Percentiles rank a stretch among this genome's conserved stretches.
Conservation (phyloP, 768 basidiomycete genomes). For the Mycena kentingensis region DNA sequence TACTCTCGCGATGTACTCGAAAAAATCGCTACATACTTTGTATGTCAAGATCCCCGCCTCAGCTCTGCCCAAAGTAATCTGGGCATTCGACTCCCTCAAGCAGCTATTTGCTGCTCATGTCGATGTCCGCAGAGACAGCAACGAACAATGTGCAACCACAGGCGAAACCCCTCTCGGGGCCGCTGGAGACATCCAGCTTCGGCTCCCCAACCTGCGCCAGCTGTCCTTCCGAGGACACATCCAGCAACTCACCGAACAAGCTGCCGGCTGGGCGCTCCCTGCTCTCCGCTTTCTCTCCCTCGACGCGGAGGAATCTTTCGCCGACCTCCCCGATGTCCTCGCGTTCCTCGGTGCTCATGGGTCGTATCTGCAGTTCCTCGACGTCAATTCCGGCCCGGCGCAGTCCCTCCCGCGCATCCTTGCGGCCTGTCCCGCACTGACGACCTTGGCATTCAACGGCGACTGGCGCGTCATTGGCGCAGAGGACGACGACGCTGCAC, state of each 20-base stretch:
- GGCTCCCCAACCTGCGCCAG: slow-evolving; percentile 58
- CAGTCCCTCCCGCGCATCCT: slow-evolving; percentile 63
- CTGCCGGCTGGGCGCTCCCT: slow-evolving; percentile 66
- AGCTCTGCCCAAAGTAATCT: slow-evolving; percentile 65
- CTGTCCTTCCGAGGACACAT: slow-evolving; percentile 63
- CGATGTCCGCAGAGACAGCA: slow-evolving; percentile 42
- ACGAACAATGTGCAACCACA: slow-evolving; percentile 37
- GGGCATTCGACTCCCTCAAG: slow-evolving; percentile 67
- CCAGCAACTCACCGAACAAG: slow-evolving; percentile 70
- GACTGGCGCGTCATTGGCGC: slow-evolving; percentile 61
- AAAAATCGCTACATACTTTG: slow-evolving; percentile 57
- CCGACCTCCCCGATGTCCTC: slow-evolving; percentile 59
- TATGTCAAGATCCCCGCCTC: slow-evolving; percentile 60
- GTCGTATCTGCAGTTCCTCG: slow-evolving; percentile 58
- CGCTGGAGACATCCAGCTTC: slow-evolving; percentile 56
- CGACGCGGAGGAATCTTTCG: slow-evolving; percentile 30
- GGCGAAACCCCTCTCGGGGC: slow-evolving; percentile 60
- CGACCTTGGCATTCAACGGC: slow-evolving; percentile 69
- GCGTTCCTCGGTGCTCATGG: slow-evolving; percentile 66
- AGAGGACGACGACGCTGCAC: slow-evolving; percentile 40
- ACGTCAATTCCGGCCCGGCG: slow-evolving; percentile 58
- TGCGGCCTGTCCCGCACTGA: slow-evolving; percentile 62
- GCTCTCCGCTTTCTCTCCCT: slow-evolving; percentile 59
- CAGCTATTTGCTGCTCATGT: slow-evolving; percentile 58
- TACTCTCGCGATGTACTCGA: slow-evolving; percentile 54